Base-by-base conservation (phyloP, 345 rosid genomes). In the Turnera subulata region DNA sequence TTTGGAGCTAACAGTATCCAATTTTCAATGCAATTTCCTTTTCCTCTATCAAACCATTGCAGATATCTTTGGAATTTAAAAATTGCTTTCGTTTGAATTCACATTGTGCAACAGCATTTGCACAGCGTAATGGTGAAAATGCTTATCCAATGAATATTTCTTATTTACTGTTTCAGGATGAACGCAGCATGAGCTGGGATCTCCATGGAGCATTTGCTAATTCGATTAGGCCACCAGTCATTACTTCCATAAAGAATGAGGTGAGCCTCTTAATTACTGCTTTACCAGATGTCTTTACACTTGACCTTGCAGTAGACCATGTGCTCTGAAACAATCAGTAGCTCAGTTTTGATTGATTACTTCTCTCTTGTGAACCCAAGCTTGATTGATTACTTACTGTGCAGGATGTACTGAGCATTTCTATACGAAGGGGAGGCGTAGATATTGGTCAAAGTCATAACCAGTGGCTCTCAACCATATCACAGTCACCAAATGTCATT, bases 381-480 rank as follows among this genome's bases (percentile, higher is more conserved):
- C n/a, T 50, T 29, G 20, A 13, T 50, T 2, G 23, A 53, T 23
- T 67, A 58, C 18, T 32, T 43, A 24, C 22, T 22, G 2, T 50
- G 50, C 73, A 91, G 98, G 89, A 83, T 23, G 2, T 78, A 21
- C 35, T 51, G 63, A 73, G 88, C 61, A 69, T 87, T 60, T 58
- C 49, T 53, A 44, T 79, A 45, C 75, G 96, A 67, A 78, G 81
- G 61, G 99, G 99, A 66, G 99, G 99, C 43, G 53, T 71, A 50
- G 94, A 87, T 72, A 21, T 52, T 42, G 77, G 78, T 19, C 96
- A 82, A 66, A 85, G 82, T 50, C 99, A 93, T 77, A 79, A 78
- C 23, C 83, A 63, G 53, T 93, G 99, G 99, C 91, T 89, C 38
- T 79, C 99, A 21, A 87, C 94, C 0, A 67, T 93, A 70, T 74